These are phyloP conservation scores for Oxytropis ochrocephala DNA, from an alignment of 306 rosid genomes.

Conservation along the genomic window DNA sequence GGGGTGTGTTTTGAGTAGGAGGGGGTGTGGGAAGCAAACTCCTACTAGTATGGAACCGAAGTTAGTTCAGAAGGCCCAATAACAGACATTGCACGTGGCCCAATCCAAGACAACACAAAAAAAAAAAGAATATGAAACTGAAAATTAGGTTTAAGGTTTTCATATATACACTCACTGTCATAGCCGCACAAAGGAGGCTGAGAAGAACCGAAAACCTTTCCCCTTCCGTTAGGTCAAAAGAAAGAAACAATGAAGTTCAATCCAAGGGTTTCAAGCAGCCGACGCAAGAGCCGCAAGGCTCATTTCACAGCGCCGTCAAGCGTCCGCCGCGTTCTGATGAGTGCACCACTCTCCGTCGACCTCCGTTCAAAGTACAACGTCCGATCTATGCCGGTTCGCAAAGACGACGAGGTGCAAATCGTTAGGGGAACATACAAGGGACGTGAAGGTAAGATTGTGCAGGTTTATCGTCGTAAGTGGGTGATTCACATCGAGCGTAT, in stretches of 20 bases:
- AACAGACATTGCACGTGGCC: neutral
- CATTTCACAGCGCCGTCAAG: constrained; percentile 96
- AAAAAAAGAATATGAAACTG: too few relatives aligned
- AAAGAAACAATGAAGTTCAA: constrained; percentile 65
- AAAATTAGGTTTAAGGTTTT: neutral
- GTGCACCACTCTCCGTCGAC: constrained; percentile 79
- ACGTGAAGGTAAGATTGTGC: constrained; percentile 86
- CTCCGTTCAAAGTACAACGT: constrained; percentile 88
- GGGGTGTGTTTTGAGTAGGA: too few relatives aligned
- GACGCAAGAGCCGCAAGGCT: constrained; percentile 94
- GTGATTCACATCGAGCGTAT: constrained; percentile 90
- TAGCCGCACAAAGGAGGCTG: constrained; percentile 9
- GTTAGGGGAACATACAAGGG: constrained; percentile 91
- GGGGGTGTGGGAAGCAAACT: too few relatives aligned
- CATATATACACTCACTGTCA: neutral
- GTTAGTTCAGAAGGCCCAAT: neutral
- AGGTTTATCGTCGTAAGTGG: constrained; percentile 95
- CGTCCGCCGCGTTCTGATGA: constrained; percentile 81
- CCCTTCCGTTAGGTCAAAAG: neutral
- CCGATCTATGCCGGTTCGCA: constrained; percentile 82
- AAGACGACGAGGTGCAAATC: constrained; percentile 91
- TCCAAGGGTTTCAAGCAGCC: constrained; percentile 80
- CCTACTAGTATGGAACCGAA: neutral
- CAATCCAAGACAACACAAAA: neutral
- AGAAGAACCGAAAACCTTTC: neutral